Conservation (phyloP, 2,329 filamentous ascomycete genomes). For the Monosporascus sp. region DNA sequence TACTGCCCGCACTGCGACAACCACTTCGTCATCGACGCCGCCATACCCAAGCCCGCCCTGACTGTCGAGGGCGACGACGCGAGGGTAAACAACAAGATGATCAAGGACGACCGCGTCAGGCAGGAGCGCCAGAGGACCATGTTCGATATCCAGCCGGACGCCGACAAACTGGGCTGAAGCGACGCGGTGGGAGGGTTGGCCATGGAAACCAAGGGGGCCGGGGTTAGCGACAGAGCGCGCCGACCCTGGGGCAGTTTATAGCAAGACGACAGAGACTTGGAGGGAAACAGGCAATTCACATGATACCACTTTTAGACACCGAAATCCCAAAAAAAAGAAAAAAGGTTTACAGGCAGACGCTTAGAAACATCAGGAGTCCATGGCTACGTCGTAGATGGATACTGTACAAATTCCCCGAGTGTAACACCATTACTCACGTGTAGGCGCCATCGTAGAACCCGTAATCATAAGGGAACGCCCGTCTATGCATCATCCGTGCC, state of each 20-base stretch:
- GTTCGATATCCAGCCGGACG: conserved; percentile 71
- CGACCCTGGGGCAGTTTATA: no score
- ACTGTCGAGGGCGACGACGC: conserved; percentile 90
- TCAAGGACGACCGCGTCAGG: conserved; percentile 80
- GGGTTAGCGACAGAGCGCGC: not conserved
- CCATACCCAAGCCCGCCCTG: conserved; percentile 75
- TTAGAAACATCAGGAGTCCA: not conserved
- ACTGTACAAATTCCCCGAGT: conserved; percentile 11
- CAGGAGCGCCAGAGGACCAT: conserved; percentile 55
- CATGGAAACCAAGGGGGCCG: not conserved
- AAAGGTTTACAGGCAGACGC: conserved; percentile 1
- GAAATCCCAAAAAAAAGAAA: conserved; percentile 6
- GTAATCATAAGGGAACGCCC: no score
- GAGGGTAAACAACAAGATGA: conserved; percentile 79
- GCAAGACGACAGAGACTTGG: not conserved
- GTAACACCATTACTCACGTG: not conserved
- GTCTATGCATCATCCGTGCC: conserved; percentile 19
- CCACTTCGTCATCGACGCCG: conserved; percentile 89
- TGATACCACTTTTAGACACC: conserved; percentile 25
- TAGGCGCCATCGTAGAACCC: no score
- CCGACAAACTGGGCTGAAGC: conserved; percentile 66
- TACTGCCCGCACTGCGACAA: conserved; percentile 99
- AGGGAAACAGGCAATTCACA: conserved; percentile 16
- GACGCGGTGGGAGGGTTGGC: no score
- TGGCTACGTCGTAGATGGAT: conserved; percentile 1